Base-by-base conservation (phyloP, 345 rosid genomes). In the Hevea brasiliensis region DNA sequence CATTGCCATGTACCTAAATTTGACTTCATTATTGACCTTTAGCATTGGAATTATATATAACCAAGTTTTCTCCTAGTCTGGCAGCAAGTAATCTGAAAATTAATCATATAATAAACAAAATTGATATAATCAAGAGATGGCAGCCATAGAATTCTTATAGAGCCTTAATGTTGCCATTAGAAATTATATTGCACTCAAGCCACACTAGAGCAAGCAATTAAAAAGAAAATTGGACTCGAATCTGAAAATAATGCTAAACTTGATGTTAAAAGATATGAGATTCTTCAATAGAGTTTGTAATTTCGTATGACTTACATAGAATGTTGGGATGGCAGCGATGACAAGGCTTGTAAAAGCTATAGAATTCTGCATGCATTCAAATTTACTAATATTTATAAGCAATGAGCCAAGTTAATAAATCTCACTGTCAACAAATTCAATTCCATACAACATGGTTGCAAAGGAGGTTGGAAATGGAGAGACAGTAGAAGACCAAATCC, bases 281-380 rank as follows among this genome's bases (percentile, higher is more conserved):
- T 65, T 85, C 94, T 87, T 86, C 87, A 95, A 75, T 55, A n/a
- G 70, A 92, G 89, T 18, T 13, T 47, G 8, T 23, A 14, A 21
- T 48, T 56, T 60, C 55, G 23, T 14, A 17, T 67, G 53, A 87
- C 96, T 90, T 87, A 94, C 99, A 74, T 65, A 9, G 73, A 94
- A 89, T 24, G 98, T 86, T 18, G 99, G 98, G 56, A 92, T 71
- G 27, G 96, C 88, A n/a, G 92, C 86, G 74, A 89, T 51, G 20
- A 90, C 94, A 59, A 95, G 80, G 82, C 96, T 85, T 59, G 90
- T 32, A 32, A 32, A 32, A 32, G 37, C 37, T 32, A 32, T 32
- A 32, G 37, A 32, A 32, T 2, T 32, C 98, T 94, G 97, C 85
- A 84, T 18, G 69, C 32, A 74, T 48, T 11, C 24, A 73, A 76